A percentile compares a stretch with the other conserved stretches of the same genome.
phyloP scores from a whole-genome alignment of 306 rosid species.

The Lathyrus tuberosus region DNA sequence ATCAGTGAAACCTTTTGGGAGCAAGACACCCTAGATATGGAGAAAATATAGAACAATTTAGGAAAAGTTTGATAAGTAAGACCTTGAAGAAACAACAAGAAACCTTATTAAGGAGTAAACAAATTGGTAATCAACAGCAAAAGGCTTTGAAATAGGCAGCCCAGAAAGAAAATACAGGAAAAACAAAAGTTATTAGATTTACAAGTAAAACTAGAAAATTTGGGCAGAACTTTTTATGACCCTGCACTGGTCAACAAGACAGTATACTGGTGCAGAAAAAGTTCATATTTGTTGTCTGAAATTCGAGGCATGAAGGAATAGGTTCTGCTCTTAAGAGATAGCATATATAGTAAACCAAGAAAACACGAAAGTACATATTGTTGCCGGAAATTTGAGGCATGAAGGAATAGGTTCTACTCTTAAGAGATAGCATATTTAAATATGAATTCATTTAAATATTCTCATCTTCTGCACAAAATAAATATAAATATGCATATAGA shows the following conservation, averaged over 20 bases:
- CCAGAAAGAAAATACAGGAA: neutral
- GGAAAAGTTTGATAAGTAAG: constrained; percentile 19
- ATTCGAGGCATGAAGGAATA: too few relatives aligned
- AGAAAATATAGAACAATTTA: constrained; percentile 37
- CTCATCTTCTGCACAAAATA: constrained; percentile 19
- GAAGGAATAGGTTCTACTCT: neutral
- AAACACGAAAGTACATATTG: neutral
- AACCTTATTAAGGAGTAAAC: constrained; percentile 4
- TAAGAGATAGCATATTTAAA: constrained; percentile 11
- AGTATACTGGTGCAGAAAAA: neutral
- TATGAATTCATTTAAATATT: neutral
- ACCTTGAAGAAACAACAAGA: constrained; percentile 28
- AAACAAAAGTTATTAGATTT: neutral
- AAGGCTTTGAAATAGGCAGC: constrained; percentile 17
- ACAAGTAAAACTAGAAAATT: constrained; percentile 7
- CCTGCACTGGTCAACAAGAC: constrained; percentile 4
- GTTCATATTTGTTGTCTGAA: neutral
- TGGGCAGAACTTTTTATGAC: constrained; percentile 6
- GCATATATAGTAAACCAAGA: too few relatives aligned
- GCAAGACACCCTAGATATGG: constrained; percentile 66
- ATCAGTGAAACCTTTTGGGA: constrained; percentile 66
- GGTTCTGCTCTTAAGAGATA: too few relatives aligned
- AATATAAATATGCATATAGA: neutral
- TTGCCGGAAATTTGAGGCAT: neutral
- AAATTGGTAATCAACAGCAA: constrained; percentile 23